Conservation (phyloP, 2,329 filamentous ascomycete genomes). For the Kalaharituber pfeilii region DNA sequence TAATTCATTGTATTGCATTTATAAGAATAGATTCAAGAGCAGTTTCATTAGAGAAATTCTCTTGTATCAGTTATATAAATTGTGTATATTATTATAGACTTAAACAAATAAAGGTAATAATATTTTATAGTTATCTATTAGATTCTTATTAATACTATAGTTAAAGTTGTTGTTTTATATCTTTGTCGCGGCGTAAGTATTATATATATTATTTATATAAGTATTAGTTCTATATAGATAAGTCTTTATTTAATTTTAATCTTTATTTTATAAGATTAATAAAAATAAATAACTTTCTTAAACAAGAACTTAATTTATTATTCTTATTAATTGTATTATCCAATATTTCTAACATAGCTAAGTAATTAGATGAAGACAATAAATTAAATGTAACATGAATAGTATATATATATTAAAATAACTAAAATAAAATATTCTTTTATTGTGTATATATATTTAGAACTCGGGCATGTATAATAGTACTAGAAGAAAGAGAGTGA, state of each 20-base stretch:
- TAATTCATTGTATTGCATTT: slow-evolving; percentile 9
- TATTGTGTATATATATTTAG: neutral
- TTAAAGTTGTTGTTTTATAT: too few relatives aligned
- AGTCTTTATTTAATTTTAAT: neutral
- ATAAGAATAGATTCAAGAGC: neutral
- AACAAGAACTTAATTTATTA: neutral
- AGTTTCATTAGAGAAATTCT: neutral
- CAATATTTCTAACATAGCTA: neutral
- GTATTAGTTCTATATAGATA: neutral
- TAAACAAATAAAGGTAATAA: slow-evolving; percentile 1
- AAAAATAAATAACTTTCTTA: neutral
- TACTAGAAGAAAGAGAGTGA: neutral
- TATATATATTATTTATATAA: too few relatives aligned
- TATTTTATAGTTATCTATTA: too few relatives aligned
- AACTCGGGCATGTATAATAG: neutral
- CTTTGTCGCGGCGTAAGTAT: neutral
- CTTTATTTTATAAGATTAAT: neutral
- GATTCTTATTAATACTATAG: too few relatives aligned
- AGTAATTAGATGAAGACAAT: slow-evolving; percentile 5
- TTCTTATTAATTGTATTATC: neutral
- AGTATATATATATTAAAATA: neutral
- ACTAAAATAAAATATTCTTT: neutral
- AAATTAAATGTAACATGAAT: slow-evolving; percentile 9
- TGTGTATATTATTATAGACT: slow-evolving; percentile 3
- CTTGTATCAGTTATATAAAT: neutral